Conservation (phyloP, 1,284 basidiomycete genomes). For the Amylostereum areolatum region DNA sequence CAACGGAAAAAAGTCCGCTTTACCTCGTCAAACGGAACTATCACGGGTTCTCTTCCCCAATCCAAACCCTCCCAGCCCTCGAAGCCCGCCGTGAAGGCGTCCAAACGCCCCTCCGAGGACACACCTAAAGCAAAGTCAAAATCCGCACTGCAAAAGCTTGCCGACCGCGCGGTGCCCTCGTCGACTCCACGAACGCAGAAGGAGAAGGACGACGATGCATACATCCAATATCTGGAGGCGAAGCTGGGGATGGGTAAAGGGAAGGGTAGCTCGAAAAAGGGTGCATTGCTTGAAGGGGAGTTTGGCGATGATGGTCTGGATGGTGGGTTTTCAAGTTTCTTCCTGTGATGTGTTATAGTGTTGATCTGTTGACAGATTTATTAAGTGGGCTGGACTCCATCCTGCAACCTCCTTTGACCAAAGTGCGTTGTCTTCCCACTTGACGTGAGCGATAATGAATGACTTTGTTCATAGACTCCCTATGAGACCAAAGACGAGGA, state of each 20-base stretch:
- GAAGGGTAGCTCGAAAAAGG: conserved; percentile 29
- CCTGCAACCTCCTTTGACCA: conserved; percentile 31
- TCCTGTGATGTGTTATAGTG: neutral
- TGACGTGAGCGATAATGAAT: conserved; percentile 16
- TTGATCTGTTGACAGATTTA: conserved; percentile 8
- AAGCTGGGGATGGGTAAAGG: conserved; percentile 53
- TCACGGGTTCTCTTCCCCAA: neutral
- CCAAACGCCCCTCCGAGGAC: conserved; percentile 3
- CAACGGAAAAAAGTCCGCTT: conserved; percentile 11
- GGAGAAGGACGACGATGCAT: conserved; percentile 65
- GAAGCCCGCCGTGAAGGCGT: neutral
- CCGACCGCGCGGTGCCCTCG: conserved; percentile 13
- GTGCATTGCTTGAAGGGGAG: conserved; percentile 26
- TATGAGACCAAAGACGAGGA: conserved; percentile 4
- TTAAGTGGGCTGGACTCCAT: conserved; percentile 41
- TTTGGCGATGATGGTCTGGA: conserved; percentile 61
- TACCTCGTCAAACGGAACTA: neutral
- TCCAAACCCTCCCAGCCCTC: conserved; percentile 2
- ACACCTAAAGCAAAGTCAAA: neutral
- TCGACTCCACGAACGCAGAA: conserved; percentile 27
- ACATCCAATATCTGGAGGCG: conserved; percentile 74
- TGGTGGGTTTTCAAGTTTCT: conserved; percentile 31
- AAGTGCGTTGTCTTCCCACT: conserved; percentile 29
- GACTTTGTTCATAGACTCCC: neutral
- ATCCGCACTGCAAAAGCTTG: conserved; percentile 30